phyloP scores from a whole-genome alignment of 306 rosid species.

The Trifolium dubium region DNA sequence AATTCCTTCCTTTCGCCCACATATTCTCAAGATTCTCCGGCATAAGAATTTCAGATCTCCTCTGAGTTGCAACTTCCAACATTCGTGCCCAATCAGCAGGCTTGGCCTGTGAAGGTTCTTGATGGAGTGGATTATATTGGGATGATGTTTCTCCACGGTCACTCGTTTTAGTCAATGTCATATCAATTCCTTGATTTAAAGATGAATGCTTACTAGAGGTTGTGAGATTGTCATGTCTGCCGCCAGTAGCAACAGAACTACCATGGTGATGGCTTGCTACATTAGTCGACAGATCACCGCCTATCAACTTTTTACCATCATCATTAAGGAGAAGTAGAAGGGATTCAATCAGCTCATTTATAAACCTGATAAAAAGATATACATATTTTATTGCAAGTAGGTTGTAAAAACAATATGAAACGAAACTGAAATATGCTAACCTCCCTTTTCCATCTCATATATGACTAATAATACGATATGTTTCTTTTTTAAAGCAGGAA shows the following conservation, averaged over 20 bases:
- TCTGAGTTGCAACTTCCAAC: slow-evolving; percentile 85
- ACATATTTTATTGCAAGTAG: slow-evolving; percentile 27
- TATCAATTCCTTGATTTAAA: slow-evolving; percentile 50
- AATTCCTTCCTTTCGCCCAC: slow-evolving; percentile 99
- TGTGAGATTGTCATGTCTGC: slow-evolving; percentile 41
- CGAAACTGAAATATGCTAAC: not conserved
- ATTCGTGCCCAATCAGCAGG: slow-evolving; percentile 83
- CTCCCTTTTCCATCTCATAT: not conserved
- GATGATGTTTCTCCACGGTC: slow-evolving; percentile 47
- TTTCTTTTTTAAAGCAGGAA: slow-evolving; percentile 23
- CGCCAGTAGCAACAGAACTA: slow-evolving; percentile 49
- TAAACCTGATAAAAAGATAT: slow-evolving; percentile 63
- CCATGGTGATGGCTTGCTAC: slow-evolving; percentile 51
- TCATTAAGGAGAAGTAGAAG: slow-evolving; percentile 66
- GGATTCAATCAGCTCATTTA: slow-evolving; percentile 83
- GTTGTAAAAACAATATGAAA: slow-evolving; percentile 33
- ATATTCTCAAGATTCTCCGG: slow-evolving; percentile 98
- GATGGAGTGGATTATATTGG: slow-evolving; percentile 43
- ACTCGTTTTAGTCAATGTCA: slow-evolving; percentile 48
- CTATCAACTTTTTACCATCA: slow-evolving; percentile 45
- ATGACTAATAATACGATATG: slow-evolving; percentile 10
- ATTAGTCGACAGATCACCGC: slow-evolving; percentile 49
- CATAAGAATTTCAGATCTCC: slow-evolving; percentile 92
- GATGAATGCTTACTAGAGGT: slow-evolving; percentile 51
- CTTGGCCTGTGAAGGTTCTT: slow-evolving; percentile 56